Conservation (phyloP, 1,284 basidiomycete species). For the Porodaedalea pini region DNA sequence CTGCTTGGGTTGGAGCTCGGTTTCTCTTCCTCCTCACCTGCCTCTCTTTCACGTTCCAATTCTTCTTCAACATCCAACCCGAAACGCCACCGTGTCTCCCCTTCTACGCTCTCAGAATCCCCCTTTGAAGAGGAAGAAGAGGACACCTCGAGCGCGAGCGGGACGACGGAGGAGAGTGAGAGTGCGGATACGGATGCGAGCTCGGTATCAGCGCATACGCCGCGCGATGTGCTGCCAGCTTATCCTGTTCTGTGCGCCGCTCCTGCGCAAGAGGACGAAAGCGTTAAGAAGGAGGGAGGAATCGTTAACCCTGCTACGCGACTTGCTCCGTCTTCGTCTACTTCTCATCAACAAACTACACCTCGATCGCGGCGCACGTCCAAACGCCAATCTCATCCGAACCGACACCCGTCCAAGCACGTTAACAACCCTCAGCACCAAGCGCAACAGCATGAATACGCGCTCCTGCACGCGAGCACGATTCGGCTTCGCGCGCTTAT, state of each 20-base stretch:
- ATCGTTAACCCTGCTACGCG: not conserved
- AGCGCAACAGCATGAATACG: constrained; percentile 12
- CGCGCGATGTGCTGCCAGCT: constrained; percentile 35
- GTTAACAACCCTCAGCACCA: not conserved
- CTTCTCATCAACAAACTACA: not conserved
- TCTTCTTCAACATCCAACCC: constrained; percentile 18
- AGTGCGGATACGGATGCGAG: constrained; percentile 45
- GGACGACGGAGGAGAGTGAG: constrained; percentile 27
- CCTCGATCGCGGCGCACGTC: not conserved
- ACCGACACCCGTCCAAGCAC: not conserved
- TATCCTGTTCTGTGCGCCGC: constrained; percentile 21
- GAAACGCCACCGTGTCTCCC: constrained; percentile 4
- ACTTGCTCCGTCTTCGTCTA: not conserved
- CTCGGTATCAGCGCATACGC: constrained; percentile 52
- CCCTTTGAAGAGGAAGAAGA: constrained; percentile 33
- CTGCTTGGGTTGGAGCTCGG: constrained; percentile 41
- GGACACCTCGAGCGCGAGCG: constrained; percentile 17
- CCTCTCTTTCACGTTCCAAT: constrained; percentile 16
- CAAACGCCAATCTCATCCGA: not conserved
- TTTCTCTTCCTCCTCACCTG: not conserved
- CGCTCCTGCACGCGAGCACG: constrained; percentile 7
- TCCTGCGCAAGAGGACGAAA: not conserved
- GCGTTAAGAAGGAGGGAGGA: constrained; percentile 11
- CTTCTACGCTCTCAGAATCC: constrained; percentile 18
- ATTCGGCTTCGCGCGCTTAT: constrained; percentile 9